phyloP scores from a whole-genome alignment of 2,329 filamentous ascomycete genomes.

The Cladophialophora psammophila region DNA sequence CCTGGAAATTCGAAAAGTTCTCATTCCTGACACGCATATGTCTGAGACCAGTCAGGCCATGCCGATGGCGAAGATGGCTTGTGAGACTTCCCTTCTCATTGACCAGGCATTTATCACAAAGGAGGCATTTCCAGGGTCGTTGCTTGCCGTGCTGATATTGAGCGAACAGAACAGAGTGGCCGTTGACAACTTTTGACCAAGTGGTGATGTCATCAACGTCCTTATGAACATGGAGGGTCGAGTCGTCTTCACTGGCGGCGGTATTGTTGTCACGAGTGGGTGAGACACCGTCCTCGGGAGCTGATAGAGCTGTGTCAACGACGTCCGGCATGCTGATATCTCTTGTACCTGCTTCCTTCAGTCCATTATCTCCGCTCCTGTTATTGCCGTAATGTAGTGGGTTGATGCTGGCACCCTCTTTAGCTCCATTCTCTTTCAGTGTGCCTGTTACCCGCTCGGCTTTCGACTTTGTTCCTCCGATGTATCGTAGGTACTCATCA shows the following conservation, averaged over 20 bases:
- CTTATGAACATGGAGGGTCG: not conserved
- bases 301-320: not conserved
- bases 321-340: not conserved
- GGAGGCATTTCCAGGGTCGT: slow-evolving; percentile 10
- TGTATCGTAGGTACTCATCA: not conserved
- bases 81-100: slow-evolving; percentile 1
- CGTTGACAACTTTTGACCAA: not conserved
- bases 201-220: not conserved
- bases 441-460: not conserved
- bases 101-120: slow-evolving; percentile 3
- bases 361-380: not conserved
- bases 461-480: not conserved
- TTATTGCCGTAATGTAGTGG: not conserved
- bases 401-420: not conserved
- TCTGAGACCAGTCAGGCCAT: not conserved
- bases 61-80: slow-evolving; percentile 1
- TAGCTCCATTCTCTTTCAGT: not conserved
- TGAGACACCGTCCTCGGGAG: too few relatives aligned
- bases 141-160: not conserved
- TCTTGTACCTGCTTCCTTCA: not conserved
- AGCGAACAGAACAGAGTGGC: not conserved
- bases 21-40: slow-evolving; percentile 4
- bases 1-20: slow-evolving; percentile 5
- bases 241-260: not conserved
- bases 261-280: not conserved